Evolutionary conservation across 257 asterid species (phyloP).

Genomic region (Jaltomata sinuosa): DNA sequence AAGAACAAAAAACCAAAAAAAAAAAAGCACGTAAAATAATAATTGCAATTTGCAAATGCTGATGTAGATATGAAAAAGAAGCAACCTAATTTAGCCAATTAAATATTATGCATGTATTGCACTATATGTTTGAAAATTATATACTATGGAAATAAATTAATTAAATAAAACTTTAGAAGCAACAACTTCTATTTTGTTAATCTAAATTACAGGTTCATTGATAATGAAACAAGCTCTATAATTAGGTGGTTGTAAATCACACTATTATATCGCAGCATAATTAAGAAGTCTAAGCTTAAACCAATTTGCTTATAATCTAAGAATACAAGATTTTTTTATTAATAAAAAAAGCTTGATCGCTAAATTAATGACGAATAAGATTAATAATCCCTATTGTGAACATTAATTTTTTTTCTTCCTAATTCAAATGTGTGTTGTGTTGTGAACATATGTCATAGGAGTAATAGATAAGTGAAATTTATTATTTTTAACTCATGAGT

Average conservation of each 20-base stretch:
- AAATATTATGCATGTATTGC: background rate
- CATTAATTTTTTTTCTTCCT: too few relatives aligned
- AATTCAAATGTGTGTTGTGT: too few relatives aligned
- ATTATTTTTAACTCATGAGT: background rate
- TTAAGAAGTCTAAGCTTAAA: background rate
- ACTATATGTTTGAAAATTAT: background rate
- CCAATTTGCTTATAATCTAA: background rate
- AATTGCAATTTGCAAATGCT: background rate
- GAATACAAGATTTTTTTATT: too few relatives aligned
- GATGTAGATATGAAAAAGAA: background rate
- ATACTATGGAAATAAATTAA: background rate
- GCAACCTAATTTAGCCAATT: background rate
- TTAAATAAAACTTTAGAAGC: background rate
- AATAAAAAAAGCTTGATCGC: background rate
- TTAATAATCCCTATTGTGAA: background rate
- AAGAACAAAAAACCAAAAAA: background rate
- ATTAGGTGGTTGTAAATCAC: background rate
- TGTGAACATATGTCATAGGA: too few relatives aligned
- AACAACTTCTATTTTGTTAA: background rate
- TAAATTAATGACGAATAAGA: background rate
- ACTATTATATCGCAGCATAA: background rate
- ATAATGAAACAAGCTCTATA: background rate
- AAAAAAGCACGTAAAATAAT: background rate
- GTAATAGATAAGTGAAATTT: too few relatives aligned
- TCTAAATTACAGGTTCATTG: background rate